A percentile compares a stretch with the other conserved stretches of the same genome.
These are phyloP conservation scores for Adenanthera pavonina DNA, from an alignment of 306 rosid genomes.

Conservation along the genomic window DNA sequence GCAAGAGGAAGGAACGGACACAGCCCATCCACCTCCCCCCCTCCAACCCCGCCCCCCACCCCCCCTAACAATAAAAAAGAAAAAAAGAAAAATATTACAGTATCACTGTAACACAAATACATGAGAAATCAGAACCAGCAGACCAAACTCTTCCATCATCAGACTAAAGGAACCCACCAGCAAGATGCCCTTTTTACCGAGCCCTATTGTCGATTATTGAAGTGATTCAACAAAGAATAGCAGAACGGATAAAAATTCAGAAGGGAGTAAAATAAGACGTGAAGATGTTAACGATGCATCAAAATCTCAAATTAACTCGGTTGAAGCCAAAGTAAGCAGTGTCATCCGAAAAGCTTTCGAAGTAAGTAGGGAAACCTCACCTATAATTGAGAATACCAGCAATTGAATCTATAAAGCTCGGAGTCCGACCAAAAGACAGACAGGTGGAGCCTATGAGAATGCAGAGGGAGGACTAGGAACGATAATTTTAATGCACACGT, in stretches of 20 bases:
- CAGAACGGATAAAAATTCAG: constrained; percentile 21
- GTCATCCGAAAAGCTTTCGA: neutral
- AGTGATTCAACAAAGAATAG: constrained; percentile 18
- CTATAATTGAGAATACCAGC: constrained; percentile 16
- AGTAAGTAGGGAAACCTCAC: constrained; percentile 20
- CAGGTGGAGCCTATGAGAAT: constrained; percentile 14
- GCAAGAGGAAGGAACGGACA: neutral
- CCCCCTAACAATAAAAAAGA: neutral
- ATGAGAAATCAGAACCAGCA: constrained; percentile 20
- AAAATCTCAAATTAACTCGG: constrained; percentile 4
- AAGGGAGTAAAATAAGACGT: neutral
- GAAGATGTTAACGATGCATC: neutral
- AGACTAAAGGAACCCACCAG: constrained; percentile 21
- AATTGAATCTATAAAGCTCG: constrained; percentile 32
- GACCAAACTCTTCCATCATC: constrained; percentile 21
- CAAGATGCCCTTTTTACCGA: constrained; percentile 26
- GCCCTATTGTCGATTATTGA: constrained; percentile 17
- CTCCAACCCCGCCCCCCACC: neutral
- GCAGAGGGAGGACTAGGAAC: neutral
- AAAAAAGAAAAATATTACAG: constrained; percentile 2
- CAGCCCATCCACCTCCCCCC: neutral
- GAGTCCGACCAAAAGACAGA: constrained; percentile 32
- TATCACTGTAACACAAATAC: constrained; percentile 13
- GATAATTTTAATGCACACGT: constrained; percentile 30
- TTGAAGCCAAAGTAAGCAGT: neutral